These are phyloP conservation scores for Trametes maxima DNA, from an alignment of 768 basidiomycete species.

Conservation along the genomic window DNA sequence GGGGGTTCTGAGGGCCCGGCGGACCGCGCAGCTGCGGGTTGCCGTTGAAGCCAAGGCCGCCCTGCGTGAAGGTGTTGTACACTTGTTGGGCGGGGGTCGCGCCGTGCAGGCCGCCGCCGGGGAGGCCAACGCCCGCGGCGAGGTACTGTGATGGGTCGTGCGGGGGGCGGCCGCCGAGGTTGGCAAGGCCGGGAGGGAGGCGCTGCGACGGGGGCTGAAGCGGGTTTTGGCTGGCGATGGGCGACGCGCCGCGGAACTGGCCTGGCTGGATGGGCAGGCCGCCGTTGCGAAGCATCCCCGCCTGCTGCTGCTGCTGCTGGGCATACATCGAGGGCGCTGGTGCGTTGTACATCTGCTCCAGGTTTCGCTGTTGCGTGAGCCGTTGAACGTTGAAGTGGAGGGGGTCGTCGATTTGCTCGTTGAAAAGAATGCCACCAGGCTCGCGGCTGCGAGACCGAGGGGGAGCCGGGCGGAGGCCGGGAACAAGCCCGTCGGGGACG, in stretches of 20 bases:
- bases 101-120: slow-evolving; percentile 48
- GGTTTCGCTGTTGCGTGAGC: slow-evolving; percentile 48
- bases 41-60: slow-evolving; percentile 31
- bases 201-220: slow-evolving; percentile 50
- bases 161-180: slow-evolving; percentile 79
- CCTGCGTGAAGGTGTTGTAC: slow-evolving; percentile 57
- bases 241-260: slow-evolving; percentile 73
- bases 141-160: slow-evolving; percentile 73
- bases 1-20: slow-evolving; percentile 45
- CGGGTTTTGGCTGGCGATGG: slow-evolving; percentile 51
- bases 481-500: slow-evolving; percentile 84
- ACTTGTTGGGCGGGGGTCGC: slow-evolving; percentile 44
- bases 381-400: slow-evolving; percentile 65
- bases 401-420: slow-evolving; percentile 63
- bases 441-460: slow-evolving; percentile 62
- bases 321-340: slow-evolving; percentile 51
- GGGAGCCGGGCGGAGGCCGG: slow-evolving; percentile 71
- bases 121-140: slow-evolving; percentile 27
- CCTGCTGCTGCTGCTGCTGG: slow-evolving; percentile 39
- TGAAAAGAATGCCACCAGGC: slow-evolving; percentile 48
- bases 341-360: slow-evolving; percentile 60
- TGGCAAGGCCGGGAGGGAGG: slow-evolving; percentile 79
- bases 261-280: slow-evolving; percentile 58
- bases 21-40: slow-evolving; percentile 55
- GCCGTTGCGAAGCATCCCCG: slow-evolving; percentile 47